These are phyloP conservation scores for Aspergillus awamori DNA, from an alignment of 2,329 filamentous ascomycete genomes.

Conservation along the genomic window DNA sequence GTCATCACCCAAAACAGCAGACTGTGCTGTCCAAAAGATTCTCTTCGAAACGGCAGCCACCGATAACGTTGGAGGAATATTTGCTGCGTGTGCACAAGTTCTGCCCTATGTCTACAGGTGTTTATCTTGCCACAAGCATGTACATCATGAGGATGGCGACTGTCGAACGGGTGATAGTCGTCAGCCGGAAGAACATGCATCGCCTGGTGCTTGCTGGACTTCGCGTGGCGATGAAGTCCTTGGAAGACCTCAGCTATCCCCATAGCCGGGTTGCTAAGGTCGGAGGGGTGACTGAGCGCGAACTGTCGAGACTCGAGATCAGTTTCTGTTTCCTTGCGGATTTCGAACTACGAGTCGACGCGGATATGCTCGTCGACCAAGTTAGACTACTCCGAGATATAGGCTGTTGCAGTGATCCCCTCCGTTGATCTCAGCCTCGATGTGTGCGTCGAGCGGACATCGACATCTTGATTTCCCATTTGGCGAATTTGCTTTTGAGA, in stretches of 20 bases:
- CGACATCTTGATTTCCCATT: neutral
- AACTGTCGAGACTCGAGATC: conserved; percentile 84
- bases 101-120: conserved; percentile 90
- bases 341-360: conserved; percentile 73
- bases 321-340: conserved; percentile 85
- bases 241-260: conserved; percentile 89
- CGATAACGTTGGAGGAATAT: conserved; percentile 82
- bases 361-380: conserved; percentile 57
- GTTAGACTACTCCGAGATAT: conserved; percentile 42
- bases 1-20: conserved; percentile 76
- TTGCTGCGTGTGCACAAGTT: conserved; percentile 83
- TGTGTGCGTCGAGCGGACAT: neutral
- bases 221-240: conserved; percentile 86
- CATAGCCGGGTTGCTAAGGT: conserved; percentile 83
- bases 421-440: neutral
- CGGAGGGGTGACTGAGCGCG: conserved; percentile 79
- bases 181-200: conserved; percentile 84
- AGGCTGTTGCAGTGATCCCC: neutral
- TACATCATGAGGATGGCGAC: conserved; percentile 86
- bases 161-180: conserved; percentile 73
- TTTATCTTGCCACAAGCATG: conserved; percentile 84
- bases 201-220: conserved; percentile 81
- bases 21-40: conserved; percentile 88
- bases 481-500: neutral
- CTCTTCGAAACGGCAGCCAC: conserved; percentile 83